Evolutionary conservation across 2,329 filamentous ascomycete species (phyloP).

Genomic region (Paraphaeosphaeria sporulosa): DNA sequence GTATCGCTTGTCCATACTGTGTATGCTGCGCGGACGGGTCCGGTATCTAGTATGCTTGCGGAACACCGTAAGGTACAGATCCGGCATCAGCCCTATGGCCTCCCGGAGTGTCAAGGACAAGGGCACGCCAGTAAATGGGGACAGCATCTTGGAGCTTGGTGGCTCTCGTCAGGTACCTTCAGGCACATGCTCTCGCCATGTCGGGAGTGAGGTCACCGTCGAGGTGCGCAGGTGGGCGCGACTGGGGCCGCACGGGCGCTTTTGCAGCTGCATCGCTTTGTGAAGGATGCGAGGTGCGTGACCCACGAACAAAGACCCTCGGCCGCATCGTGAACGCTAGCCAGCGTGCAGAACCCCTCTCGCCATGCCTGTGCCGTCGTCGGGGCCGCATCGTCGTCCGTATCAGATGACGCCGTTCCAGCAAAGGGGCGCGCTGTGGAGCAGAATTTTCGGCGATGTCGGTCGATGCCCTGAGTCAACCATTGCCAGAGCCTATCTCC

Average conservation of each 20-base stretch:
- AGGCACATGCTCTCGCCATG: slow-evolving; percentile 23
- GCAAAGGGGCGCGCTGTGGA: slow-evolving; percentile 26
- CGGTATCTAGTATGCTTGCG: no score
- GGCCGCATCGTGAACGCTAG: slow-evolving; percentile 19
- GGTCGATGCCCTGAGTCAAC: slow-evolving; percentile 36
- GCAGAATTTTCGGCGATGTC: slow-evolving; percentile 32
- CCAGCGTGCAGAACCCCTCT: slow-evolving; percentile 22
- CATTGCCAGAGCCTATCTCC: slow-evolving; percentile 24
- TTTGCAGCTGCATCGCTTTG: slow-evolving; percentile 2
- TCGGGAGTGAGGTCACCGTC: slow-evolving; percentile 18
- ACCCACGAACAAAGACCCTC: slow-evolving; percentile 27
- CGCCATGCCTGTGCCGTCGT: slow-evolving; percentile 18
- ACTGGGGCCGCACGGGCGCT: no score
- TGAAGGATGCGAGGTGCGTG: no score
- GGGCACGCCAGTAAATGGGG: slow-evolving; percentile 2
- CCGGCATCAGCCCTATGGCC: slow-evolving; percentile 19
- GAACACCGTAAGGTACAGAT: no score
- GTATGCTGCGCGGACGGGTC: slow-evolving; percentile 6
- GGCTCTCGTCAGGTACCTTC: slow-evolving; percentile 27
- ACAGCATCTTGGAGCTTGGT: slow-evolving; percentile 8
- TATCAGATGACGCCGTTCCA: slow-evolving; percentile 18
- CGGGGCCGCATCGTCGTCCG: slow-evolving; percentile 25
- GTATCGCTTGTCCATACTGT: slow-evolving; percentile 2
- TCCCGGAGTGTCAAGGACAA: slow-evolving; percentile 8
- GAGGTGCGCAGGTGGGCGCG: slow-evolving; percentile 14